Base-by-base conservation (phyloP, 2,329 filamentous ascomycete genomes). In the Calonectria montana region DNA sequence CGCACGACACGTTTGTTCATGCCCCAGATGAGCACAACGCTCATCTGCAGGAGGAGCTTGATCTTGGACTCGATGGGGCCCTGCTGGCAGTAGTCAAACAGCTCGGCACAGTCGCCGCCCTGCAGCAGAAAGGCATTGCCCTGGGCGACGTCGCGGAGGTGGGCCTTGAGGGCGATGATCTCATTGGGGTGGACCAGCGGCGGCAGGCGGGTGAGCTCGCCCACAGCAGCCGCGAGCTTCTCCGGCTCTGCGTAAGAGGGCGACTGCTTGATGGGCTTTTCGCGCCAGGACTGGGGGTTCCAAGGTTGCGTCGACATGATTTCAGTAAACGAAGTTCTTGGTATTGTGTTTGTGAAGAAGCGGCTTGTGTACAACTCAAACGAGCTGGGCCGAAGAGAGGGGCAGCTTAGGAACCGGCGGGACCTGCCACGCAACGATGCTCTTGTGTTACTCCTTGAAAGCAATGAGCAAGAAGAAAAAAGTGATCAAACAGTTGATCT, bases 21-120 rank as follows among this genome's bases (percentile, higher is more conserved):
- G 77, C 94, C 97, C 93, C 96, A 98, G 82, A 98, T 96, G 72
- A 99, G 88, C 1, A 99, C 94, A 77, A 99, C 86, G 76, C 94
- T 97, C 96, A 99, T 98, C 86, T 99, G 97, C 71, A 99, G 87
- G 35, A 99, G 89, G 29, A 99, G 90, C 86, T 98, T 98, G 84
- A 98, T 95, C 88, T 98, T 99, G 74, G 94, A 93, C 85, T 98
- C 95, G 77, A 99, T 98, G 75, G 94, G 93, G 16, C 90, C 90
- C 82, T 95, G 93, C 78, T 94, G 92, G 84, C 97, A 99, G 87
- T 99, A 99, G 83, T 97, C 95, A 80, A 99, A 99, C 12, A 98
- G 90, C 86, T 99, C 97, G 18, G 97, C 97, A 81, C 97, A 99
- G 85, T 99, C 97, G 74, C 96, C 97, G 72, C 97, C 97, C 86